Base-by-base conservation (phyloP, 2,329 filamentous ascomycete species). In the Nemania diffusa region DNA sequence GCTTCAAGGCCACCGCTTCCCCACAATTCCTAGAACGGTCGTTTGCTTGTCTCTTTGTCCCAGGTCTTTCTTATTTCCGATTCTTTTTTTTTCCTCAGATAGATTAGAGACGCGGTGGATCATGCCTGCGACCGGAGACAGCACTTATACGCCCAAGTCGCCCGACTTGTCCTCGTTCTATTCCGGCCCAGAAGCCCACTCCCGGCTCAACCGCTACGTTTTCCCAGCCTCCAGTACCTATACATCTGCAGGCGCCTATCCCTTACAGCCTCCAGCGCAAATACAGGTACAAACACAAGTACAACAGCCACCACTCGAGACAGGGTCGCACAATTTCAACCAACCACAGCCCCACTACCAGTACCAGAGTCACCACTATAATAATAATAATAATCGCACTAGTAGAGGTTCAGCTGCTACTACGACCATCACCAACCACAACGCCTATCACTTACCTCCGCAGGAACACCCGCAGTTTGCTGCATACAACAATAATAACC, bases 101-200 rank as follows among this genome's bases (percentile, higher is more conserved):
- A 58, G 44, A 57, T 61, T 69, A 70, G 65, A 62, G 59, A 66
- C 50, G 15, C 34, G 27, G 68, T 64, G 68, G 76, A 81, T 80
- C 80, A 86, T 87, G 81, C 82, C 77, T 61, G 63, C 63, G 56
- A 72, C 81, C 72, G 81, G 82, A 75, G 83, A 84, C 74, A 80
- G 79, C 71, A 78, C 68, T 50, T 88, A 88, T 79, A 85, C 84
- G 72, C 86, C 86, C 72, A 86, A 84, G 77, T 88, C 85, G 73
- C 86, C 86, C 75, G 85, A 88, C 80, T 82, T 88, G 71, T 87
- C 85, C 67, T 86, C 84, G 66, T 84, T 88, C 77, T 85, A 83
- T 73, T 79, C 84, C 68, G 76, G 79, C 52, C 68, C 73, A 60
- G 74, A 73, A 57, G 69, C 71, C 44, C 73, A 72, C 69, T 70